Evolutionary conservation across 371 early-diverging fungal genomes (phyloP).

Genomic region (Lichtheimia hyalospora): DNA sequence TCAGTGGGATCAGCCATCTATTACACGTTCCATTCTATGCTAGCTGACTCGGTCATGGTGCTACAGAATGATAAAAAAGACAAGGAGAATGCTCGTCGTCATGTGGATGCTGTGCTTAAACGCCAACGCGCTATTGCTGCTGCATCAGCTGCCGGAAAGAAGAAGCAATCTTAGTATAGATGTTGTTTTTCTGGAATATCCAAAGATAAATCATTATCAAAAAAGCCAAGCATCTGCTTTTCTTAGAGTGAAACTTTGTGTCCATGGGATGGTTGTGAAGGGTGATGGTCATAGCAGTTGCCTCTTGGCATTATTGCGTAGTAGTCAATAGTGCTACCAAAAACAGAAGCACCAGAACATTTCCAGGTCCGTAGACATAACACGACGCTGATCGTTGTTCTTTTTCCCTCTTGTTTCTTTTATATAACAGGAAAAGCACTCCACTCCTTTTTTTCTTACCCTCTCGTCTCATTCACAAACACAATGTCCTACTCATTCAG

Average conservation of each 20-base stretch:
- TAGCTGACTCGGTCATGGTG: conserved; percentile 39
- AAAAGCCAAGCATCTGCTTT: too few relatives aligned
- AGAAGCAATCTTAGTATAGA: conserved; percentile 4
- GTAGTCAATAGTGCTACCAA: too few relatives aligned
- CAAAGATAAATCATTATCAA: too few relatives aligned
- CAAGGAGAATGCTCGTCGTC: conserved; percentile 19
- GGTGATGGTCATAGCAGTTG: neutral
- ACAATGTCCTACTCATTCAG: conserved; percentile 17
- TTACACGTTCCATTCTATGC: conserved; percentile 38
- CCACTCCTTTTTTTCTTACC: neutral
- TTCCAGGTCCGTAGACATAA: too few relatives aligned
- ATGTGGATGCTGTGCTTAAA: conserved; percentile 28
- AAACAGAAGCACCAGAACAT: too few relatives aligned
- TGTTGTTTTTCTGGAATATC: too few relatives aligned
- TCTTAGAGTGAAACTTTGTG: too few relatives aligned
- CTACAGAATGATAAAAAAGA: conserved; percentile 37
- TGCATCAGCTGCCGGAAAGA: conserved; percentile 15
- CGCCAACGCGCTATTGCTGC: conserved; percentile 11
- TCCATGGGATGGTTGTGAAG: too few relatives aligned
- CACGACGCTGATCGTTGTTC: neutral
- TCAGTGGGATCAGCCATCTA: conserved; percentile 40
- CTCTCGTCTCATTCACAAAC: neutral
- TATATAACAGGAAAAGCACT: neutral
- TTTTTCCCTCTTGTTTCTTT: neutral
- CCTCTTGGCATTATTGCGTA: too few relatives aligned